Percentiles rank a stretch among this genome's conserved stretches.
Conservation (phyloP, 169 alveolate genomes). For the Perkinsus chesapeaki region DNA sequence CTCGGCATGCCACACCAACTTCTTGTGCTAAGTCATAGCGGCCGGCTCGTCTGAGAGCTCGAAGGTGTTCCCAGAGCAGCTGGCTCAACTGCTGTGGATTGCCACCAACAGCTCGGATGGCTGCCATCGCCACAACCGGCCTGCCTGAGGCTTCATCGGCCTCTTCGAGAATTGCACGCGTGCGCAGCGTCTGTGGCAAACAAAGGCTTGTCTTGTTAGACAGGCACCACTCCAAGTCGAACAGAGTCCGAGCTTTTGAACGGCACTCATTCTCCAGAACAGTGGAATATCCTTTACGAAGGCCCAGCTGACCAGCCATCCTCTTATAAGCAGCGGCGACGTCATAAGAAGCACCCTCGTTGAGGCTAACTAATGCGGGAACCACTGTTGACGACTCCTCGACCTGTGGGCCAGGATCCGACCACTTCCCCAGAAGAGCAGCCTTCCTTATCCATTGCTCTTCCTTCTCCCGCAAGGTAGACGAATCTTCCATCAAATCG, state of each 20-base stretch:
- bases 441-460: neutral
- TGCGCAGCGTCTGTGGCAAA: neutral
- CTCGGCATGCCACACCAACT: neutral
- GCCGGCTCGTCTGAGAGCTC: neutral
- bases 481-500: neutral
- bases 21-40: neutral
- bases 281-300: neutral
- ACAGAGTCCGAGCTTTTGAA: neutral
- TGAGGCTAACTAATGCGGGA: neutral
- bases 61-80: neutral
- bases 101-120: neutral
- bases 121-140: neutral
- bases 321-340: neutral
- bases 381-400: neutral
- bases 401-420: neutral
- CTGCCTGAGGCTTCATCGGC: neutral
- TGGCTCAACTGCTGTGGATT: neutral
- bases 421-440: neutral
- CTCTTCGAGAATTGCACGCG: neutral
- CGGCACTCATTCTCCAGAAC: neutral
- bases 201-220: neutral
- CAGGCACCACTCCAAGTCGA: neutral
- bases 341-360: neutral
- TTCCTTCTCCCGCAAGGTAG: neutral
- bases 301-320: neutral